Evolutionary conservation across 805 yeast genomes (phyloP).

Genomic region (Zygosaccharomyces bailii): DNA sequence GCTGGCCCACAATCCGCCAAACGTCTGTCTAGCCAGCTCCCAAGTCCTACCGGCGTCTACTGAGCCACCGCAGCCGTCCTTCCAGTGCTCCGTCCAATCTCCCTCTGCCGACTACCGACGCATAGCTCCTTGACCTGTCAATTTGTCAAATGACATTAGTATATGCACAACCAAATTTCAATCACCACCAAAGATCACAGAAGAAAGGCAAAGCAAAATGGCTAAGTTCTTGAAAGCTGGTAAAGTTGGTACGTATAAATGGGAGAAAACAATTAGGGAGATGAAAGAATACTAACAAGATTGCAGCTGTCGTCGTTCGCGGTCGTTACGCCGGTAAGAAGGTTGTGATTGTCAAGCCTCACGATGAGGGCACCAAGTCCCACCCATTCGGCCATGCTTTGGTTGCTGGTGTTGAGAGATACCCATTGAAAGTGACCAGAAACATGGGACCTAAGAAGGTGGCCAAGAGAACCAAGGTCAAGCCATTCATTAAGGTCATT

Average conservation of each 20-base stretch:
- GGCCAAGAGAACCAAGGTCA: constrained; percentile 95
- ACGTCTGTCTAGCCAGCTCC: not conserved
- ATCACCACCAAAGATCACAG: constrained; percentile 5
- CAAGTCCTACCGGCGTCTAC: not conserved
- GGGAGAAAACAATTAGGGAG: not conserved
- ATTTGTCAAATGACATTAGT: constrained; percentile 10
- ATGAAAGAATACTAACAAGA: constrained; percentile 27
- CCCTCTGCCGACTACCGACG: constrained; percentile 3
- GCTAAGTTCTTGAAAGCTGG: constrained; percentile 99
- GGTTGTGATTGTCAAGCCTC: constrained; percentile 97
- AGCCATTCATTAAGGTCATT: constrained; percentile 98
- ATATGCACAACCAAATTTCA: constrained; percentile 5
- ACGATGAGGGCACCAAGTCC: constrained; percentile 97
- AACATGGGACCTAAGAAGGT: constrained; percentile 92
- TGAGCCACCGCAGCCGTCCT: not conserved
- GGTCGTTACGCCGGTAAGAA: constrained; percentile 99
- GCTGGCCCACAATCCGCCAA: not conserved
- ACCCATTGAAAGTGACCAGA: constrained; percentile 95
- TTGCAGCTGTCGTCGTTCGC: constrained; percentile 95
- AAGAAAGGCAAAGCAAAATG: constrained; percentile 47
- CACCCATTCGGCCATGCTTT: constrained; percentile 99
- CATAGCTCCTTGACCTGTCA: constrained; percentile 2
- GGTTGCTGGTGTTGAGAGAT: constrained; percentile 98
- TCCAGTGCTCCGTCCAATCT: not conserved
- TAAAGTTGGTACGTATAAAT: constrained; percentile 71